Evolutionary conservation across 2,329 filamentous ascomycete species (phyloP).

Genomic region (Xylaria sp.): DNA sequence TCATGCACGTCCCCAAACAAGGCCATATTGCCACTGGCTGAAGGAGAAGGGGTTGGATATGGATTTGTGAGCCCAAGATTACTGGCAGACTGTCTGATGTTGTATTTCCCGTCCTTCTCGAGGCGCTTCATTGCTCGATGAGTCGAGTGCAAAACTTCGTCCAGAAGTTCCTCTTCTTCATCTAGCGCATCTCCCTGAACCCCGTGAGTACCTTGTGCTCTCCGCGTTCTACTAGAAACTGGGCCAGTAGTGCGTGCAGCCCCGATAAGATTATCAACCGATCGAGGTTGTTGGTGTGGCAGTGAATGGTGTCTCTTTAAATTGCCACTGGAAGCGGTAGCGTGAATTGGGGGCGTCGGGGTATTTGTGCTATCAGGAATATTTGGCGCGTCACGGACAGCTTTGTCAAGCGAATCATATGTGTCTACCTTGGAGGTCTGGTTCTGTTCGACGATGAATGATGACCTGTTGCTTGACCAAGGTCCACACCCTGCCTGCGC

Average conservation of each 20-base stretch:
- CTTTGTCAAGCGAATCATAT: slow-evolving; percentile 70
- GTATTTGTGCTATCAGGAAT: slow-evolving; percentile 56
- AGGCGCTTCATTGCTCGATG: slow-evolving; percentile 78
- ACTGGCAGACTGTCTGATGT: slow-evolving; percentile 70
- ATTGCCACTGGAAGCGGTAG: slow-evolving; percentile 60
- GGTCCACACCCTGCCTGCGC: slow-evolving; percentile 91
- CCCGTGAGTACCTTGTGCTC: slow-evolving; percentile 78
- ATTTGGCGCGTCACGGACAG: slow-evolving; percentile 64
- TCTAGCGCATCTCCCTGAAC: slow-evolving; percentile 93
- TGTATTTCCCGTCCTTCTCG: slow-evolving; percentile 63
- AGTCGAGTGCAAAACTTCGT: slow-evolving; percentile 85
- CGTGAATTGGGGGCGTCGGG: slow-evolving; percentile 65
- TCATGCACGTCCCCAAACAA: slow-evolving; percentile 76
- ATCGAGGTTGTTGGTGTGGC: slow-evolving; percentile 70
- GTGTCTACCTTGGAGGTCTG: slow-evolving; percentile 62
- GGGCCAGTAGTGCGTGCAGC: slow-evolving; percentile 66
- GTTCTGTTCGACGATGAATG: slow-evolving; percentile 76
- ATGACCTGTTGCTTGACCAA: slow-evolving; percentile 87
- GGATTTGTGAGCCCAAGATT: slow-evolving; percentile 70
- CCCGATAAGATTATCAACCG: slow-evolving; percentile 70
- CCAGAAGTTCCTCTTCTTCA: slow-evolving; percentile 94
- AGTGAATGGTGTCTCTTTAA: slow-evolving; percentile 74
- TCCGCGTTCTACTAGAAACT: slow-evolving; percentile 81
- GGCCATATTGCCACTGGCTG: slow-evolving; percentile 82
- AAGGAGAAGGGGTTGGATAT: slow-evolving; percentile 76